Conservation (phyloP, 2,329 filamentous ascomycete genomes). For the Pestalotiopsis sp. region DNA sequence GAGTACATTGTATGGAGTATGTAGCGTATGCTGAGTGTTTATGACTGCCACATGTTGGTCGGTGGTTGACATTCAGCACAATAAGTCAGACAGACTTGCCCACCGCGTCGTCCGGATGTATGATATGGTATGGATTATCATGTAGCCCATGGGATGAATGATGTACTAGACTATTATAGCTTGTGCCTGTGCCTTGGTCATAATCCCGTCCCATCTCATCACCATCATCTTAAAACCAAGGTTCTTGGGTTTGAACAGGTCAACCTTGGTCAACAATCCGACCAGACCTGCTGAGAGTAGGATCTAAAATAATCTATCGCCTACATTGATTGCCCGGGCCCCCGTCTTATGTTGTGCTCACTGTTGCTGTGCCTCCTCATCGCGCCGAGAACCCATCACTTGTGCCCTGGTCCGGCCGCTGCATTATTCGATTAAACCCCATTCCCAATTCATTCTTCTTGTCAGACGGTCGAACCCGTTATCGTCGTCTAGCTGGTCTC, state of each 20-base stretch:
- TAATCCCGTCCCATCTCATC: too few relatives aligned
- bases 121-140: background rate
- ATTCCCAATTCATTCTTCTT: background rate
- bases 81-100: background rate
- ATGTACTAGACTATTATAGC: background rate
- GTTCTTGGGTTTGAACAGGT: background rate
- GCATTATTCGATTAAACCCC: background rate
- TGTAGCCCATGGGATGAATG: background rate
- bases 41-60: slow-evolving; percentile 5
- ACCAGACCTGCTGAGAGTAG: background rate
- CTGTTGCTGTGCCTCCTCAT: slow-evolving; percentile 9
- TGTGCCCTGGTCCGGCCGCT: background rate
- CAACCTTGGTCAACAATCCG: background rate
- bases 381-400: background rate
- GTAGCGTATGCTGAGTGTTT: background rate
- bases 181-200: background rate
- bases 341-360: background rate
- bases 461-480: slow-evolving; percentile 2
- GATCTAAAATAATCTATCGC: background rate
- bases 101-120: background rate
- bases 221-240: too few relatives aligned
- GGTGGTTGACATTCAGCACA: background rate
- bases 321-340: background rate
- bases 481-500: slow-evolving; percentile 3
- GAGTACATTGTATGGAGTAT: background rate